These are phyloP conservation scores for Cryomyces minteri DNA, from an alignment of 495 filamentous ascomycete species.

Conservation along the genomic window DNA sequence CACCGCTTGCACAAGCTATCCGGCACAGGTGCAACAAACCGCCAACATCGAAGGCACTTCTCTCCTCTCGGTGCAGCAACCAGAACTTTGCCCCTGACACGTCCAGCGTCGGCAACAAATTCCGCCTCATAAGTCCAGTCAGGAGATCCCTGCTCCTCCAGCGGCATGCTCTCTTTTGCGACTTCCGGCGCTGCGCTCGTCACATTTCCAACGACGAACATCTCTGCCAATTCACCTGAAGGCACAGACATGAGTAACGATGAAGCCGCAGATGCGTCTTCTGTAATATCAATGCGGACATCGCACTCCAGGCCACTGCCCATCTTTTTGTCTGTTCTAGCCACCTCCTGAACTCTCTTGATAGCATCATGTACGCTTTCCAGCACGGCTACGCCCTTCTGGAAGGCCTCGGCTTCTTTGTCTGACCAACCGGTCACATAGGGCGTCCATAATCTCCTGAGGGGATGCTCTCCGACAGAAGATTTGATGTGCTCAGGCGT, in stretches of 20 bases:
- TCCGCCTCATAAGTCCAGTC: slow-evolving; percentile 15
- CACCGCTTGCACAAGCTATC: slow-evolving; percentile 57
- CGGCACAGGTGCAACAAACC: slow-evolving; percentile 41
- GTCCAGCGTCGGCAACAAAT: slow-evolving; percentile 26
- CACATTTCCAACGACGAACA: slow-evolving; percentile 65
- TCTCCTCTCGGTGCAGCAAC: slow-evolving; percentile 45
- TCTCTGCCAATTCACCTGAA: slow-evolving; percentile 40
- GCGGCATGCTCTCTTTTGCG: not conserved
- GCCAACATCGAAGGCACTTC: slow-evolving; percentile 85
- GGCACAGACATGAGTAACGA: slow-evolving; percentile 7
- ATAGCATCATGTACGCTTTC: slow-evolving; percentile 33
- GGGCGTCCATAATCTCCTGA: not conserved
- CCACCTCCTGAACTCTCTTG: slow-evolving; percentile 51
- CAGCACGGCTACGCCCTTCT: slow-evolving; percentile 12
- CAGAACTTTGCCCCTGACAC: slow-evolving; percentile 29
- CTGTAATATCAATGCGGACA: slow-evolving; percentile 25
- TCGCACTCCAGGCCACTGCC: slow-evolving; percentile 58
- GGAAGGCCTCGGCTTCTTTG: slow-evolving; percentile 11
- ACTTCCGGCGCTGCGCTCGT: slow-evolving; percentile 19
- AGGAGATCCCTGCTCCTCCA: not conserved
- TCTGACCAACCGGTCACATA: not conserved
- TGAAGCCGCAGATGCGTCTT: slow-evolving; percentile 3
- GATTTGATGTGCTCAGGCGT: slow-evolving; percentile 43
- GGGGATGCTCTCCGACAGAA: not conserved
- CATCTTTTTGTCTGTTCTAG: slow-evolving; percentile 41